Percentiles rank a stretch among this genome's conserved stretches.
Evolutionary conservation across 2,329 filamentous ascomycete genomes (phyloP).

Genomic region (Trichoderma sp.): DNA sequence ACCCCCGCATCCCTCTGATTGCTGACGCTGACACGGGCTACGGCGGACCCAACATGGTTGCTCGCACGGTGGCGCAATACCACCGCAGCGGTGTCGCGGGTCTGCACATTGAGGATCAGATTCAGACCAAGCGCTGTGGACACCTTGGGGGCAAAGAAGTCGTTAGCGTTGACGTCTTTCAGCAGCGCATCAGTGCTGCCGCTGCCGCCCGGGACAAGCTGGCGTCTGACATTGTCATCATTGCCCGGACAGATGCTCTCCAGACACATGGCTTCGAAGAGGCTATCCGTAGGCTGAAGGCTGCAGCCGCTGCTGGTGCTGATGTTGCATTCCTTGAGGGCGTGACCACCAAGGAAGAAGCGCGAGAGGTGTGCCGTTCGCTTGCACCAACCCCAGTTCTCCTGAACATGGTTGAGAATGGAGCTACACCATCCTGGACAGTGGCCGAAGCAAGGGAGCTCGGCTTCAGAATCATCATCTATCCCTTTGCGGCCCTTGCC

Average conservation of each 20-base stretch:
- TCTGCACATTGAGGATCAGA: conserved; percentile 62
- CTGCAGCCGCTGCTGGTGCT: conserved; percentile 54
- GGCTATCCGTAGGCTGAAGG: conserved; percentile 49
- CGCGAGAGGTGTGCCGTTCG: conserved; percentile 44
- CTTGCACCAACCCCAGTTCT: conserved; percentile 51
- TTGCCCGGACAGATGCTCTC: conserved; percentile 62
- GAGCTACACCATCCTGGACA: conserved; percentile 53
- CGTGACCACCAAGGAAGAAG: conserved; percentile 51
- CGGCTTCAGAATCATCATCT: conserved; percentile 59
- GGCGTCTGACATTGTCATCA: conserved; percentile 59
- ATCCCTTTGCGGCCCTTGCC: conserved; percentile 41
- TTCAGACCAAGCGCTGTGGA: conserved; percentile 64
- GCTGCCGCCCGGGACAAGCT: conserved; percentile 47
- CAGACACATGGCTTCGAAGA: conserved; percentile 58
- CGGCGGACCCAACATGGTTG: conserved; percentile 52
- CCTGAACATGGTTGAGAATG: conserved; percentile 58
- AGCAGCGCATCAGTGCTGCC: conserved; percentile 56
- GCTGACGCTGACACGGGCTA: conserved; percentile 61
- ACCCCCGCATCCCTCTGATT: conserved; percentile 56
- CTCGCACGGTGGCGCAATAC: conserved; percentile 52
- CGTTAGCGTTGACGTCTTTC: conserved; percentile 51
- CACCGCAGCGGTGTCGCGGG: conserved; percentile 56
- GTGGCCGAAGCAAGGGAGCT: conserved; percentile 52
- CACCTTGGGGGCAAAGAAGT: conserved; percentile 62
- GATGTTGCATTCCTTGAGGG: conserved; percentile 62